phyloP scores from a whole-genome alignment of 2,329 filamentous ascomycete genomes.

The Colletotrichum cordylinicola region DNA sequence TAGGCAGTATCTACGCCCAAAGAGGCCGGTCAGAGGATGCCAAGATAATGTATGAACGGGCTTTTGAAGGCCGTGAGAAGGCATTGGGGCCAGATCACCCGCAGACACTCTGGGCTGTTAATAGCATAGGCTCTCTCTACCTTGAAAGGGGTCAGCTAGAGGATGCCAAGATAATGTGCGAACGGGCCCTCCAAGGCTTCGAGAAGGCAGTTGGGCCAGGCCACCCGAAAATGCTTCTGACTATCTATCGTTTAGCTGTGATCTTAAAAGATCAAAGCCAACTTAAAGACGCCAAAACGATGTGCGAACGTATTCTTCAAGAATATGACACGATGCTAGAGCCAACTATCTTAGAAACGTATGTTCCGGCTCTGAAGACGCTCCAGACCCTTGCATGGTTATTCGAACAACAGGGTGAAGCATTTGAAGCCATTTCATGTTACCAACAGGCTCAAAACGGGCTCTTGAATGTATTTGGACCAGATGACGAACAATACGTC shows the following conservation, averaged over 20 bases:
- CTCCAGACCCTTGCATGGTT: background rate
- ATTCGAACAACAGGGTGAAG: background rate
- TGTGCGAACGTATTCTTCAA: background rate
- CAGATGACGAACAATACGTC: background rate
- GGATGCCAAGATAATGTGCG: background rate
- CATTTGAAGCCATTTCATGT: background rate
- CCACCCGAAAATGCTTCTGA: accelerated
- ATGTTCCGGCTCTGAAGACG: background rate
- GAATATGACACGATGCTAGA: background rate
- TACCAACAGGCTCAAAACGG: background rate
- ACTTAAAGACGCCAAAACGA: background rate
- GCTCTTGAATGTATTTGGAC: background rate
- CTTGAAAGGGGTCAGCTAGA: background rate
- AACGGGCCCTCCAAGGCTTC: background rate
- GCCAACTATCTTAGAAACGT: accelerated
- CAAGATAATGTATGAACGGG: slow-evolving; percentile 33
- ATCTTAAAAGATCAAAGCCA: background rate
- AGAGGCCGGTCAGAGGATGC: slow-evolving; percentile 26
- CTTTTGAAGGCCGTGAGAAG: slow-evolving; percentile 30
- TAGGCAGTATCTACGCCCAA: background rate
- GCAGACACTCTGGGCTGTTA: accelerated
- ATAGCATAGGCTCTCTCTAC: background rate
- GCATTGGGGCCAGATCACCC: slow-evolving; percentile 12
- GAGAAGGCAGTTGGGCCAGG: background rate
- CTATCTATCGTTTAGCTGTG: accelerated